Base-by-base conservation (phyloP, 1,139 yeast genomes). In the Sugiyamaella sp. region DNA sequence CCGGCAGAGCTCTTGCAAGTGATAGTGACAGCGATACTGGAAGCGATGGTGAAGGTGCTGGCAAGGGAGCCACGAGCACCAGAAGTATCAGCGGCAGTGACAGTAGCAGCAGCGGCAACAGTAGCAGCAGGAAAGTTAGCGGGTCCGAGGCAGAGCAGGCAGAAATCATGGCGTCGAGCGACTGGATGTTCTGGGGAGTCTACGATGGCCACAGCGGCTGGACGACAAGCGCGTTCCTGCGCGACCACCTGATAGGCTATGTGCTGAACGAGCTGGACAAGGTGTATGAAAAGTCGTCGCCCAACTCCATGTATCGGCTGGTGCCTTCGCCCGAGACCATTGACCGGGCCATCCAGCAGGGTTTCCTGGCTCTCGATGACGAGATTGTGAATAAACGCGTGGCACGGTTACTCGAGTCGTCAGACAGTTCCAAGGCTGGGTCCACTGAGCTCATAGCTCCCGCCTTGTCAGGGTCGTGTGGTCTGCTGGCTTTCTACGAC, bases 171-270 rank as follows among this genome's bases (percentile, higher is more conserved):
- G 48, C 82, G 1, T 77, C 80, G 44, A 80, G 95, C 0, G 97
- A 91, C 69, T 86, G 97, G 88, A 86, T 88, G 81, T 89, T 93
- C 66, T 95, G 95, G 80, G 97, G 98, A 2, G 82, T 95, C 0
- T 93, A 86, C 69, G 99, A 93, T 71, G 99, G 99, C 10, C 99
- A 93, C 70, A 90, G 96, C 2, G 99, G 99, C 17, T 90, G 96
- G 85, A 88, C 89, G 57, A 95, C 99, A 1, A 84, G 95, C 57
- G 81, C 89, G 32, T 88, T 85, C 67, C 78, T 93, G 57, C 80
- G 96, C 57, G 95, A 89, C 60, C 84, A 85, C 60, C 76, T 93
- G 63, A 84, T 93, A 29, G 81, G 82, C 54, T 81, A 80, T 62
- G 95, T 93, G 14, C 80, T 90, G n/a, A 77, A 79, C 27, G 96